Conservation (phyloP, 106 monocot species). For the Acanthochlamys bracteata region DNA sequence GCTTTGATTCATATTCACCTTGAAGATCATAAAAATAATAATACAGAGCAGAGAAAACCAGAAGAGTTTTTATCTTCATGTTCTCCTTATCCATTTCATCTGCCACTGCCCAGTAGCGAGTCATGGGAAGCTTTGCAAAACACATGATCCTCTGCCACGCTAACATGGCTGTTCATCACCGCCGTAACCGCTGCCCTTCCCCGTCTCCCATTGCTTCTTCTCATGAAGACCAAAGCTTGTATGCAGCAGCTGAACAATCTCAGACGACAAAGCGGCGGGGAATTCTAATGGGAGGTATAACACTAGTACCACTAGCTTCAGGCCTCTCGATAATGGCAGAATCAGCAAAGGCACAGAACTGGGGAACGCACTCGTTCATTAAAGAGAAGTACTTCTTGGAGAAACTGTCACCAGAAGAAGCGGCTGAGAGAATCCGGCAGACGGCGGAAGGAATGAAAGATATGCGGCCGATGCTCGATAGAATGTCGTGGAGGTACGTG, state of each 20-base stretch:
- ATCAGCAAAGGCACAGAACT: slow-evolving; percentile 18
- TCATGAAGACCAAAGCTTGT: too few species aligned
- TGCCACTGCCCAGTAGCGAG: too few species aligned
- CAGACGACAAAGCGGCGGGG: neutral
- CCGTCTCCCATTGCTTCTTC: too few species aligned
- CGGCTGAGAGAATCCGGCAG: slow-evolving; percentile 68
- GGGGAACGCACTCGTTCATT: slow-evolving; percentile 69
- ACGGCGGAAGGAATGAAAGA: slow-evolving; percentile 67
- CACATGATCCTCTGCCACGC: slow-evolving; percentile 27
- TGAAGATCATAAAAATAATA: too few species aligned
- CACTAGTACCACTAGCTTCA: slow-evolving; percentile 2
- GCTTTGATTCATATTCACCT: too few species aligned
- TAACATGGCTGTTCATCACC: slow-evolving; percentile 1
- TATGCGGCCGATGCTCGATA: slow-evolving; percentile 81
- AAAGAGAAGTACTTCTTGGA: slow-evolving; percentile 73
- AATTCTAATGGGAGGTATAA: neutral
- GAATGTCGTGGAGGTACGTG: slow-evolving; percentile 86
- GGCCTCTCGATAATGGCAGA: neutral
- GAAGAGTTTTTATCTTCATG: too few species aligned
- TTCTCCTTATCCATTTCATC: too few species aligned
- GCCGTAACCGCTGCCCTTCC: neutral
- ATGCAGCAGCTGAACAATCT: neutral
- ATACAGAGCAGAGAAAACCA: too few species aligned
- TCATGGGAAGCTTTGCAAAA: slow-evolving; percentile 40
- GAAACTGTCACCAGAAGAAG: slow-evolving; percentile 63